Base-by-base conservation (phyloP, 352 stramenopile genomes). In the Pythium phragmiticola region DNA sequence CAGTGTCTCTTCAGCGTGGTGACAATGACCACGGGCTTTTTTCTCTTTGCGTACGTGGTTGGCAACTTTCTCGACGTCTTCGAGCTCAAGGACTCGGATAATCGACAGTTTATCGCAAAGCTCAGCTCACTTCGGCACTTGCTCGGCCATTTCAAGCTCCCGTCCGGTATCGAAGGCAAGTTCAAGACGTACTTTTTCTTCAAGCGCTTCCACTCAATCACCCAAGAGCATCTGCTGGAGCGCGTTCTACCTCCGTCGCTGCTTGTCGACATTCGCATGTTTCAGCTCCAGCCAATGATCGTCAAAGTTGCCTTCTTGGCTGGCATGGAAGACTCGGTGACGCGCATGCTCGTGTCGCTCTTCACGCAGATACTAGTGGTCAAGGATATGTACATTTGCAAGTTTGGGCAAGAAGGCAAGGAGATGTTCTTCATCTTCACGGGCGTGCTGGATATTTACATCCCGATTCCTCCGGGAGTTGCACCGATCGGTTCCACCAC, bases 401-500 rank as follows among this genome's bases (percentile, higher is more conserved):
- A 72, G 37, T 84, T 79, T 30, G 75, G 75, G 6, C 78, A 92
- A 58, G 63, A 84, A 66, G 81, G 81, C 5, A 82, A 70, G n/a
- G 81, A 90, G 43, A 92, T 92, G 81, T 90, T 76, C 50, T 90
- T 92, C 30, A 77, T 92, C 0, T 92, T 88, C 57, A 79, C 80
- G 16, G 81, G 83, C 9, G 30, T 82, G 5, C 50, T 92, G 13
- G 39, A 46, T 46, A 46, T 46, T 12, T 46, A 21, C 23, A 73
- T 82, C 21, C 78, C 72, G 0, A 41, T 89, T 23, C 45, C 88
- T 3, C 75, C 77, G 7, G 45, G n/a, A 5, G 45, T 19, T 7
- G 50, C 33, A 12, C 13, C 42, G 14, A 46, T 46, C 17, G 46
- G 75, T 87, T n/a, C 79, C 88, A 42, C 75, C 1, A 14, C 47